phyloP scores from a whole-genome alignment of 106 monocot genomes.

The Acanthochlamys bracteata region DNA sequence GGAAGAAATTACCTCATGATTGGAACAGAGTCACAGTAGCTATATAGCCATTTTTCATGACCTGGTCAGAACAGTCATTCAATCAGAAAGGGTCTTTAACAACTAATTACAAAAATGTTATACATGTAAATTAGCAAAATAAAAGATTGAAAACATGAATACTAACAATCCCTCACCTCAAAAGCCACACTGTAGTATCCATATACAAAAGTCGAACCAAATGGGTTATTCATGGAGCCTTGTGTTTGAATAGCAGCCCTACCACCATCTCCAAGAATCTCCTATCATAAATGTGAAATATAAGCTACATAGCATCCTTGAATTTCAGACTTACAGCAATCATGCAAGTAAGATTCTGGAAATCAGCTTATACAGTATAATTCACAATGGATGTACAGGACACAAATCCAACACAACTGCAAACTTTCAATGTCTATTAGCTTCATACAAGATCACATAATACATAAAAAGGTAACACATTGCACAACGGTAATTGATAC shows the following conservation, averaged over 20 bases:
- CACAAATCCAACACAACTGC: no score
- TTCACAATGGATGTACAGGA: no score
- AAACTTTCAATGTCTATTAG: no score
- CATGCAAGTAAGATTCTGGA: no score
- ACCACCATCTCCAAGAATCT: constrained; percentile 92
- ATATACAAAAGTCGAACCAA: constrained; percentile 94
- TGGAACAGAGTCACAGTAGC: constrained; percentile 92
- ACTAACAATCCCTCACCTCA: constrained; percentile 40
- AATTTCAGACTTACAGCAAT: no score
- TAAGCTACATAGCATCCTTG: no score
- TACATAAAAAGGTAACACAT: no score
- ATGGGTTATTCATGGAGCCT: constrained; percentile 90
- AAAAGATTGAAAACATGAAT: not conserved
- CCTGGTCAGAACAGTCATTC: constrained; percentile 22
- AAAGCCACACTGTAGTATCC: constrained; percentile 92
- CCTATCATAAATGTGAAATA: constrained; percentile 27
- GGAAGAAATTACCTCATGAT: constrained; percentile 34
- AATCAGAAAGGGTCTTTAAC: no score
- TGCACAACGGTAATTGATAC: no score
- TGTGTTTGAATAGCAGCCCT: constrained; percentile 95
- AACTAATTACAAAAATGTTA: not conserved
- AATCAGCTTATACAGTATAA: no score
- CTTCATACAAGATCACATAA: no score
- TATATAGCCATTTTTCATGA: constrained; percentile 95
- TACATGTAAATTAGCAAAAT: not conserved